Percentiles rank a stretch among this genome's conserved stretches.
These are phyloP conservation scores for Mycena indigotica DNA, from an alignment of 768 basidiomycete species.

Conservation along the genomic window DNA sequence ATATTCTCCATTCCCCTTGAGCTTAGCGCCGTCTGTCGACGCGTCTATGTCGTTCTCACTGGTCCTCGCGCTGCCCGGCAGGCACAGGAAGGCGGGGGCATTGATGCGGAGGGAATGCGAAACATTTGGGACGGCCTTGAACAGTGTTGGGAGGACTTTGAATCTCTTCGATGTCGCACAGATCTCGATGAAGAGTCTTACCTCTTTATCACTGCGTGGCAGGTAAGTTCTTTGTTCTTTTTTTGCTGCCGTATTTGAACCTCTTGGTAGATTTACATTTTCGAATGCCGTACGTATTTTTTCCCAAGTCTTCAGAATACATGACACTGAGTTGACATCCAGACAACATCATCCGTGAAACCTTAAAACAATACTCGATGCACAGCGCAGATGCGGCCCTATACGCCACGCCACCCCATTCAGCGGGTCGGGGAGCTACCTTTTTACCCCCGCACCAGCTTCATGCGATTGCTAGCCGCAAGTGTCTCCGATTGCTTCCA, in stretches of 20 bases:
- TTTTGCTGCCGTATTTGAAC: conserved; percentile 8
- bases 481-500: conserved; percentile 55
- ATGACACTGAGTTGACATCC: conserved; percentile 16
- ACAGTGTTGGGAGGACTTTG: conserved; percentile 82
- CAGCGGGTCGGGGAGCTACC: conserved; percentile 51
- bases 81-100: conserved; percentile 50
- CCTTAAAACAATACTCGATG: conserved; percentile 63
- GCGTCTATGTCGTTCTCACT: conserved; percentile 77
- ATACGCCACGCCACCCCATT: conserved; percentile 51
- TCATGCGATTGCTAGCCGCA: conserved; percentile 49
- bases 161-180: conserved; percentile 47
- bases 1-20: conserved; percentile 72
- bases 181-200: conserved; percentile 45
- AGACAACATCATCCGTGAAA: conserved; percentile 88
- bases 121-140: conserved; percentile 88
- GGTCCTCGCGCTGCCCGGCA: conserved; percentile 71
- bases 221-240: conserved; percentile 49
- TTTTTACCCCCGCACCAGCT: conserved; percentile 51
- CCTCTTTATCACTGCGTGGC: conserved; percentile 83
- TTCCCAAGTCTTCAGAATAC: conserved; percentile 8
- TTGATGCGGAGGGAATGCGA: conserved; percentile 67
- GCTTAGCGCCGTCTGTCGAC: conserved; percentile 75
- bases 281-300: conserved; percentile 74
- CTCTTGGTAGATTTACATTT: conserved; percentile 73
- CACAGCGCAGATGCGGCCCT: conserved; percentile 32